Percentiles rank a stretch among this genome's conserved stretches.
These are phyloP conservation scores for Eucalyptus virginea DNA, from an alignment of 345 rosid species.

Conservation along the genomic window DNA sequence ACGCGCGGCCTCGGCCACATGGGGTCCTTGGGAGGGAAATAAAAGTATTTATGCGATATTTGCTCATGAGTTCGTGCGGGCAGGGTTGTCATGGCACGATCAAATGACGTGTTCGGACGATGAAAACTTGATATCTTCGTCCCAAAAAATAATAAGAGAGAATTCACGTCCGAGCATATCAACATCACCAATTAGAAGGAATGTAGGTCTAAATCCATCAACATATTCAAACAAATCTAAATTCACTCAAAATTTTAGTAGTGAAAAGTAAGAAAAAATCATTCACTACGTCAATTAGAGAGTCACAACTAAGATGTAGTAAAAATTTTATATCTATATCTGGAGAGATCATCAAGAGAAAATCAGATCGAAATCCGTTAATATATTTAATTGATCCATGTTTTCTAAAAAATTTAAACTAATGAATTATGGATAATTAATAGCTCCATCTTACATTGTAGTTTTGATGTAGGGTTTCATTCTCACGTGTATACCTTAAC, in stretches of 20 bases:
- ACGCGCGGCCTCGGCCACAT: neutral
- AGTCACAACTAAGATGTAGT: neutral
- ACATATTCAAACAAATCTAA: neutral
- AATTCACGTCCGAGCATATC: fast-evolving
- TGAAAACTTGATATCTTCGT: neutral
- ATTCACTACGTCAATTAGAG: fast-evolving
- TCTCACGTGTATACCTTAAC: neutral
- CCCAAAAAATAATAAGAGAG: neutral
- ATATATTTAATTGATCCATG: neutral
- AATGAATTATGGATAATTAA: neutral
- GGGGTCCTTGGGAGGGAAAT: neutral
- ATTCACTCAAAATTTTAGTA: neutral
- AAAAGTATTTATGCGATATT: neutral
- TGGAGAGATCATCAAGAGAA: neutral
- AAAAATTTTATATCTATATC: fast-evolving
- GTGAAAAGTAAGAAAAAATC: fast-evolving
- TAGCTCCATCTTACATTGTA: neutral
- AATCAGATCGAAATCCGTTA: fast-evolving
- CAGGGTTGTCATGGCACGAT: neutral
- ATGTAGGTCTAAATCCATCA: fast-evolving
- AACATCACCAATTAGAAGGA: neutral
- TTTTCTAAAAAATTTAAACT: neutral
- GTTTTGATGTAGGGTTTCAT: neutral
- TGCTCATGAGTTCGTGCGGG: neutral
- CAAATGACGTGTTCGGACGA: neutral